Evolutionary conservation across 208 protist genomes (phyloP).

Genomic region (Leishmania tropica): DNA sequence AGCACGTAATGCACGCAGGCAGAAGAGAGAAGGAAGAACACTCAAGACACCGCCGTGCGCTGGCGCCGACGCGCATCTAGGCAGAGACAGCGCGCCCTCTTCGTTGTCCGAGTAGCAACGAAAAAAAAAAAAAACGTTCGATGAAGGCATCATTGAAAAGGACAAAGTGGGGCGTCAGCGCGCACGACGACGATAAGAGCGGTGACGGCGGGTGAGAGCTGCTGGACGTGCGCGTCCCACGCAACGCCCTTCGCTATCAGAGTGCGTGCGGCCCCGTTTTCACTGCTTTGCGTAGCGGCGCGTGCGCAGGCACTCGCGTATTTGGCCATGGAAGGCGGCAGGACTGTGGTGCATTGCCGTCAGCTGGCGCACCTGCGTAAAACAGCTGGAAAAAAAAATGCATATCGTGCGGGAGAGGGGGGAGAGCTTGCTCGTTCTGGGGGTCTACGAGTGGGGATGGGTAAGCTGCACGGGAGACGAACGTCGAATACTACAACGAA

Average conservation of each 20-base stretch:
- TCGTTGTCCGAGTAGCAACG: background rate
- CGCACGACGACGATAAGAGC: background rate
- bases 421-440: background rate
- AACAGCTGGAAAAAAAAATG: background rate
- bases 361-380: background rate
- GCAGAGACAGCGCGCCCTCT: background rate
- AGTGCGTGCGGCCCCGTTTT: background rate
- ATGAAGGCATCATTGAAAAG: background rate
- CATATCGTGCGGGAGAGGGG: background rate
- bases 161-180: background rate
- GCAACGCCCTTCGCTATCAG: background rate
- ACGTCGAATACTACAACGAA: background rate
- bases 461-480: background rate
- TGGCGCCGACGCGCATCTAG: background rate
- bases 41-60: background rate
- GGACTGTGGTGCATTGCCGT: background rate
- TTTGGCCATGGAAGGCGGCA: background rate
- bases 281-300: background rate
- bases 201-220: background rate
- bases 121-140: background rate
- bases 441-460: background rate
- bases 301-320: background rate
- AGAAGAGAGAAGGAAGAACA: background rate
- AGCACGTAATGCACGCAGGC: background rate
- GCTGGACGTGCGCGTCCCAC: background rate